A percentile compares a stretch with the other conserved stretches of the same genome.
These are phyloP conservation scores for Obelidium mucronatum DNA, from an alignment of 192 early-diverging fungal genomes.

Conservation along the genomic window DNA sequence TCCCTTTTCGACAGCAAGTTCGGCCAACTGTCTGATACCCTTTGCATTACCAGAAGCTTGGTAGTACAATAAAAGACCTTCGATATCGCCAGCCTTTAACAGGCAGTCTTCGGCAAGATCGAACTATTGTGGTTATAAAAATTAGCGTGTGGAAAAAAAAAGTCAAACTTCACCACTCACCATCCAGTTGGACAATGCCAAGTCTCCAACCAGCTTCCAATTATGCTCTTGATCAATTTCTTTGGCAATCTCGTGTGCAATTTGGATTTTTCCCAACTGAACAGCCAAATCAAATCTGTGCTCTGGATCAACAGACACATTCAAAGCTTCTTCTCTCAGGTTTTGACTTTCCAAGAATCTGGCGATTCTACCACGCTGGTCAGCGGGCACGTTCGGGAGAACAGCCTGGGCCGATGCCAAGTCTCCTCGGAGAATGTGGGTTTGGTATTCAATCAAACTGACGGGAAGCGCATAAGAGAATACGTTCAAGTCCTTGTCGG, in stretches of 20 bases:
- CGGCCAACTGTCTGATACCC: conserved; percentile 80
- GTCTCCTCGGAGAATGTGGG: conserved; percentile 94
- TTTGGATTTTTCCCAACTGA: conserved; percentile 81
- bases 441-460: conserved; percentile 98
- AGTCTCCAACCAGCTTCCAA: conserved; percentile 93
- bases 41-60: conserved; percentile 83
- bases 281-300: conserved; percentile 96
- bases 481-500: conserved; percentile 93
- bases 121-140: conserved; percentile 54
- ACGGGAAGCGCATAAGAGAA: conserved; percentile 91
- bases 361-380: conserved; percentile 91
- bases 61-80: conserved; percentile 90
- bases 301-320: conserved; percentile 94
- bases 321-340: conserved; percentile 88
- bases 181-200: conserved; percentile 89
- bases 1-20: conserved; percentile 72
- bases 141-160: background rate
- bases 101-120: conserved; percentile 91
- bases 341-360: conserved; percentile 96
- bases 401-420: conserved; percentile 79
- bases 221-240: conserved; percentile 85
- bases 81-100: conserved; percentile 85
- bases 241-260: conserved; percentile 87
- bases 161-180: conserved; percentile 39
- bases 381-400: conserved; percentile 84